phyloP scores from a whole-genome alignment of 441 rosid species.

The Viola pubescens region DNA sequence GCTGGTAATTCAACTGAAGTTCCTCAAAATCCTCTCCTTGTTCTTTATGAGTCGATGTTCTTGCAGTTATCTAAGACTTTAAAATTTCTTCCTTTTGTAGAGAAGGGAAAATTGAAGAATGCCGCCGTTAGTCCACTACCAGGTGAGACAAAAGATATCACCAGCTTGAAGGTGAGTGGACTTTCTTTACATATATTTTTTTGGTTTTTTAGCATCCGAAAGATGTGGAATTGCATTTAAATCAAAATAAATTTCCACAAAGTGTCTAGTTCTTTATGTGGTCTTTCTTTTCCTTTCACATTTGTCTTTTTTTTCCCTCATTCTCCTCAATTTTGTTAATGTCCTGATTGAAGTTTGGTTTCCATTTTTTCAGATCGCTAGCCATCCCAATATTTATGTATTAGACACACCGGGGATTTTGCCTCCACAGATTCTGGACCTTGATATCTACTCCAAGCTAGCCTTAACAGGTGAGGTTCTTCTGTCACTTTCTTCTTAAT shows the following conservation, averaged over 20 bases:
- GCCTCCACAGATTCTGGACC: conserved; percentile 38
- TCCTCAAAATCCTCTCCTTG: not conserved
- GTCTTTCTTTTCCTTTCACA: not conserved
- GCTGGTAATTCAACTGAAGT: conserved; percentile 29
- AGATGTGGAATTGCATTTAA: not conserved
- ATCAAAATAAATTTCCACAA: not conserved
- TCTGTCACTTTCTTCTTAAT: not conserved
- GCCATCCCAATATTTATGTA: conserved; percentile 62
- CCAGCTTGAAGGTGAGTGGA: not conserved
- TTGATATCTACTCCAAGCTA: conserved; percentile 52
- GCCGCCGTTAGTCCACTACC: conserved; percentile 33
- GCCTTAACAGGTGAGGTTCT: conserved; percentile 54
- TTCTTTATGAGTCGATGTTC: not conserved
- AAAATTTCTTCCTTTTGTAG: conserved; percentile 22
- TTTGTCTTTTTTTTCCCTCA: not conserved
- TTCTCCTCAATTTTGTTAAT: not conserved
- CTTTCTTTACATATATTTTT: not conserved
- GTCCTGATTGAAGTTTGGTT: not conserved
- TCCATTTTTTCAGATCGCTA: conserved; percentile 46
- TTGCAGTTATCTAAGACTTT: not conserved
- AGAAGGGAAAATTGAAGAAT: conserved; percentile 77
- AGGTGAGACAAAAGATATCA: not conserved
- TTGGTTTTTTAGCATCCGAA: not conserved
- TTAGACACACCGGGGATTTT: conserved; percentile 78
- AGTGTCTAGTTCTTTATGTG: not conserved